Evolutionary conservation across 2,329 filamentous ascomycete genomes (phyloP).

Genomic region (Acrodontium crateriforme): DNA sequence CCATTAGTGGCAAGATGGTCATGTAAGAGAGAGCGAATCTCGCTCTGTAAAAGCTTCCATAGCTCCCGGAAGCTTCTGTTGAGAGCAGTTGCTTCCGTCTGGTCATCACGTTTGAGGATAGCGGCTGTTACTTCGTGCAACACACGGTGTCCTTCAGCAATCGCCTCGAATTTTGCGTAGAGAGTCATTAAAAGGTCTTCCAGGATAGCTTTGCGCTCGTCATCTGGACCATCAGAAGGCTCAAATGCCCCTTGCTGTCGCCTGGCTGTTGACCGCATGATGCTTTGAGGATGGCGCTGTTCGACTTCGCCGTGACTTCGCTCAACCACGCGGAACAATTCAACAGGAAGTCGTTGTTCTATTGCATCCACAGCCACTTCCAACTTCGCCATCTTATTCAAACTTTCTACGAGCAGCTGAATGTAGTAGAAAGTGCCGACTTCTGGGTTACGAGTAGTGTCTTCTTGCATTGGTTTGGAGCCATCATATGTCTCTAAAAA

Average conservation of each 20-base stretch:
- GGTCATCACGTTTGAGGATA: constrained; percentile 61
- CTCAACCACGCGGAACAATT: constrained; percentile 85
- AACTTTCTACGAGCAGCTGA: constrained; percentile 67
- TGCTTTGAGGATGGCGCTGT: constrained; percentile 62
- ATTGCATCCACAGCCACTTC: constrained; percentile 80
- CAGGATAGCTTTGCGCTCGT: constrained; percentile 54
- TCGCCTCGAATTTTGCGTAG: constrained; percentile 94
- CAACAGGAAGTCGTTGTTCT: constrained; percentile 83
- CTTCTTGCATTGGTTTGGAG: constrained; percentile 54
- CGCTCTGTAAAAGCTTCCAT: constrained; percentile 96
- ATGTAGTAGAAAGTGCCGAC: constrained; percentile 93
- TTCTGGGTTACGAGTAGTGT: constrained; percentile 85
- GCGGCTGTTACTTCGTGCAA: constrained; percentile 85
- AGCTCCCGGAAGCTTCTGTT: constrained; percentile 87
- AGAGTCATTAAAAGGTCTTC: constrained; percentile 84
- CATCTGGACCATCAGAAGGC: constrained; percentile 21
- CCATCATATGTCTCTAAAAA: constrained; percentile 46
- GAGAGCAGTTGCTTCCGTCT: constrained; percentile 46
- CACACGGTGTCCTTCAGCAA: constrained; percentile 86
- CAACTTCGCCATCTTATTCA: constrained; percentile 78
- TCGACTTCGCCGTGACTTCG: constrained; percentile 92
- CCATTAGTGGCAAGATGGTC: constrained; percentile 92
- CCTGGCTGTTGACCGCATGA: constrained; percentile 29
- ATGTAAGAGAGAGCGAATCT: constrained; percentile 85
- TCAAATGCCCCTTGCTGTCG: constrained; percentile 10